A percentile compares a stretch with the other conserved stretches of the same genome.
These are phyloP conservation scores for Lippia alba DNA, from an alignment of 305 asterid species.

Conservation along the genomic window DNA sequence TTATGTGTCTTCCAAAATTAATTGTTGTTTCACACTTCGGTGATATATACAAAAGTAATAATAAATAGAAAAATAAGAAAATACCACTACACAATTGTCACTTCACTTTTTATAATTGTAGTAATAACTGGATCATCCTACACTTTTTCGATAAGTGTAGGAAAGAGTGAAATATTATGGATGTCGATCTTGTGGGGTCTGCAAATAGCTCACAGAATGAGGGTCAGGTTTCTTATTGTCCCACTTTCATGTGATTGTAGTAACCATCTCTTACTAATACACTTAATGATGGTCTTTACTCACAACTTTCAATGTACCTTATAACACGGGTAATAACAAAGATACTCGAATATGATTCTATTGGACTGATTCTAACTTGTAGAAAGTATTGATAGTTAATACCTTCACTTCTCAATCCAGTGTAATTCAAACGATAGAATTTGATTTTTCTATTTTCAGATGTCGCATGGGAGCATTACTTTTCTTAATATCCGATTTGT, in stretches of 20 bases:
- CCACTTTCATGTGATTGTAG: background rate
- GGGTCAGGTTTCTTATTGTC: constrained; percentile 34
- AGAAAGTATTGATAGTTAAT: constrained; percentile 51
- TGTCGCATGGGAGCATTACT: constrained; percentile 81
- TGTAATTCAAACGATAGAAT: constrained; percentile 55
- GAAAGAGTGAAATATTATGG: constrained; percentile 50
- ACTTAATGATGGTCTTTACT: background rate
- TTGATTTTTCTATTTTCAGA: constrained; percentile 18
- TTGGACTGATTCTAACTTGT: constrained; percentile 63
- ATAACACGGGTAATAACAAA: constrained; percentile 51
- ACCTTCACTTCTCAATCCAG: constrained; percentile 46
- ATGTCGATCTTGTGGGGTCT: constrained; percentile 40
- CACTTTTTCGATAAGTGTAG: too few species aligned
- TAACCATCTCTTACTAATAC: background rate
- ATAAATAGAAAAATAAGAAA: too few species aligned
- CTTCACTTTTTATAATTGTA: too few species aligned
- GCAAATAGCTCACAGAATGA: too few species aligned
- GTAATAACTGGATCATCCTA: too few species aligned
- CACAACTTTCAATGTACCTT: constrained; percentile 22
- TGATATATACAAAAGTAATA: too few species aligned
- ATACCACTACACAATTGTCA: too few species aligned
- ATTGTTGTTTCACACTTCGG: too few species aligned
- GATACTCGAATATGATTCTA: constrained; percentile 53
- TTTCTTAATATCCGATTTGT: constrained; percentile 66
- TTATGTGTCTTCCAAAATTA: too few species aligned